These are phyloP conservation scores for Tetracentron sinense DNA, from an alignment of 164 flowering plant genomes.

Conservation along the genomic window DNA sequence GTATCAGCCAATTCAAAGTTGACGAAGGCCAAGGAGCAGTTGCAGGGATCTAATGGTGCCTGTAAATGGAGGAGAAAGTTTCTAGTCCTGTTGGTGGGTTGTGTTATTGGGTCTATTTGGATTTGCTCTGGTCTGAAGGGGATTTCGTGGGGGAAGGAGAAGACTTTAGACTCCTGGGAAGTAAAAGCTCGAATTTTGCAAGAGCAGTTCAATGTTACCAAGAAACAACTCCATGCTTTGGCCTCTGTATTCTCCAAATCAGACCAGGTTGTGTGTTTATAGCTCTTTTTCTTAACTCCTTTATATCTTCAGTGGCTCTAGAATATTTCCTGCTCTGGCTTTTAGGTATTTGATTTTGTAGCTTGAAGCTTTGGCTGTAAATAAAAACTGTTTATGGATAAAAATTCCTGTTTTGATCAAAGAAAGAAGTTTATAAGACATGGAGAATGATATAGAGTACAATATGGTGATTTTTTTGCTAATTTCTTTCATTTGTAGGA, in stretches of 20 bases:
- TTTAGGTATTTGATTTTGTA: background rate
- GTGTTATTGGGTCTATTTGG: slow-evolving; percentile 29
- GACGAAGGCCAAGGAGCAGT: slow-evolving; percentile 36
- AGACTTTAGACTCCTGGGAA: slow-evolving; percentile 17
- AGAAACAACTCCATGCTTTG: slow-evolving; percentile 39
- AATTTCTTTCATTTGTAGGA: background rate
- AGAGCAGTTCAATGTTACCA: slow-evolving; percentile 52
- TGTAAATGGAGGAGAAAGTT: slow-evolving; percentile 38
- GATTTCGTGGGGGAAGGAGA: slow-evolving; percentile 17
- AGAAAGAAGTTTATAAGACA: background rate
- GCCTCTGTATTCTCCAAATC: slow-evolving; percentile 39
- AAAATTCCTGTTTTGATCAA: too few species aligned
- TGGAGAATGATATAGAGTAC: background rate
- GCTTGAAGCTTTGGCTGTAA: background rate
- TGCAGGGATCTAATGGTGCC: slow-evolving; percentile 20
- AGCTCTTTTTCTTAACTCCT: background rate
- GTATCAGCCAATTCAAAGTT: slow-evolving; percentile 31
- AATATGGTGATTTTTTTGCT: background rate
- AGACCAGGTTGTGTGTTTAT: slow-evolving; percentile 42
- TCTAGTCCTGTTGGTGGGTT: slow-evolving; percentile 29
- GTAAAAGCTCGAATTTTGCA: slow-evolving; percentile 30
- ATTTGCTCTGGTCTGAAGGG: slow-evolving; percentile 23
- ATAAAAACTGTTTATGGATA: too few species aligned
- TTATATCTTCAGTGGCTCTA: background rate
- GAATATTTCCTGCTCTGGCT: background rate